phyloP scores from a whole-genome alignment of 1,284 basidiomycete species.

The Peniophora sp. region DNA sequence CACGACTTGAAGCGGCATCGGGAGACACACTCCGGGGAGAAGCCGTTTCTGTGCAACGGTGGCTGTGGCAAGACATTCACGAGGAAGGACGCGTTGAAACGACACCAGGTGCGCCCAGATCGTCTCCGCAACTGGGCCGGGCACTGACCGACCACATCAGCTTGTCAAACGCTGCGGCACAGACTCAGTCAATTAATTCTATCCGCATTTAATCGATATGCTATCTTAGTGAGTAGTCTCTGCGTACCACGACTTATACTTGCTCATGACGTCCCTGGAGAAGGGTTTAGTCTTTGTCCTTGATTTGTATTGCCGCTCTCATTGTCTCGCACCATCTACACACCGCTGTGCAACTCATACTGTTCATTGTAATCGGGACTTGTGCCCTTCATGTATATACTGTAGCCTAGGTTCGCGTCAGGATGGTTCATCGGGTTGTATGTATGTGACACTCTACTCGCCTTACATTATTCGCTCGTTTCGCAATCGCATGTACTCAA shows the following conservation, averaged over 20 bases:
- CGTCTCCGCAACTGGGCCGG: conserved; percentile 9
- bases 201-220: neutral
- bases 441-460: too few relatives aligned
- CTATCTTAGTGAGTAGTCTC: neutral
- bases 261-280: too few relatives aligned
- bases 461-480: too few relatives aligned
- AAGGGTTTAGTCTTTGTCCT: too few relatives aligned
- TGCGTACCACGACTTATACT: too few relatives aligned
- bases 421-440: too few relatives aligned
- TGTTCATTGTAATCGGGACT: conserved; percentile 1
- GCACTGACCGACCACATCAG: conserved; percentile 27
- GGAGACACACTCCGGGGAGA: conserved; percentile 75
- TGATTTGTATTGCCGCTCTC: too few relatives aligned
- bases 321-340: conserved; percentile 1
- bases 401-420: conserved; percentile 6
- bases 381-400: conserved; percentile 6
- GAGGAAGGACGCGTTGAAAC: conserved; percentile 73
- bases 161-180: conserved; percentile 72
- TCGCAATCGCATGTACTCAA: too few relatives aligned
- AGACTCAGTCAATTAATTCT: conserved; percentile 43
- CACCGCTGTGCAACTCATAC: too few relatives aligned
- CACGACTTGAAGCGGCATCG: conserved; percentile 76
- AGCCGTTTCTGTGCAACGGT: conserved; percentile 72
- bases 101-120: conserved; percentile 54
- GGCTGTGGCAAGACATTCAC: conserved; percentile 80